A percentile compares a stretch with the other conserved stretches of the same genome.
Conservation (phyloP, 2,329 filamentous ascomycete genomes). For the Orbilia brochopaga region DNA sequence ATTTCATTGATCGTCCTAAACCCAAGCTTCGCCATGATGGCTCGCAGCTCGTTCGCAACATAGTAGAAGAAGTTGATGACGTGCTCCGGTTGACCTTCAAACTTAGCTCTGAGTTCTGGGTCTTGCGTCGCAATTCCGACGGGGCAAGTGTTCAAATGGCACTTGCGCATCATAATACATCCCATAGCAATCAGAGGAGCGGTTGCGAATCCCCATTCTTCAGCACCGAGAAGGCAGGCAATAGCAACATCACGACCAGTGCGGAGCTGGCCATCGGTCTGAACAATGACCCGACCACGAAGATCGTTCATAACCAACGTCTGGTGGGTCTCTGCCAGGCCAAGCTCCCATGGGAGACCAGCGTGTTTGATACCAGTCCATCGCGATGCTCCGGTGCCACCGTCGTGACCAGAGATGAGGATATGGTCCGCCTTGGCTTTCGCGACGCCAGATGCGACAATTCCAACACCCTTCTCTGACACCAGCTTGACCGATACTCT, state of each 20-base stretch:
- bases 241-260: slow-evolving; percentile 94
- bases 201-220: slow-evolving; percentile 96
- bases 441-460: slow-evolving; percentile 94
- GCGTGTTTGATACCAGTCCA: slow-evolving; percentile 99
- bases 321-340: slow-evolving; percentile 95
- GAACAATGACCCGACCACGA: slow-evolving; percentile 90
- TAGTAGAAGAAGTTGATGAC: slow-evolving; percentile 99
- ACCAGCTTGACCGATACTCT: slow-evolving; percentile 97
- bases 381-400: slow-evolving; percentile 92
- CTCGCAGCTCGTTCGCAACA: slow-evolving; percentile 90
- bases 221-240: slow-evolving; percentile 92
- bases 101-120: slow-evolving; percentile 91
- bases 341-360: slow-evolving; percentile 93
- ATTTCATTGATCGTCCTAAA: slow-evolving; percentile 97
- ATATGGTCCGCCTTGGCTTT: slow-evolving; percentile 98
- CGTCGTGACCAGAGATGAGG: slow-evolving; percentile 93
- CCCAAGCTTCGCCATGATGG: slow-evolving; percentile 94
- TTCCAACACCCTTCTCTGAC: slow-evolving; percentile 95
- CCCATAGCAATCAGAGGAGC: slow-evolving; percentile 95
- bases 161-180: slow-evolving; percentile 83
- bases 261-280: slow-evolving; percentile 92
- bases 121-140: slow-evolving; percentile 96
- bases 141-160: slow-evolving; percentile 74
- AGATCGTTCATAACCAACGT: slow-evolving; percentile 94
- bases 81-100: slow-evolving; percentile 88